Conservation (phyloP, 345 rosid genomes). For the Durio zibethinus region DNA sequence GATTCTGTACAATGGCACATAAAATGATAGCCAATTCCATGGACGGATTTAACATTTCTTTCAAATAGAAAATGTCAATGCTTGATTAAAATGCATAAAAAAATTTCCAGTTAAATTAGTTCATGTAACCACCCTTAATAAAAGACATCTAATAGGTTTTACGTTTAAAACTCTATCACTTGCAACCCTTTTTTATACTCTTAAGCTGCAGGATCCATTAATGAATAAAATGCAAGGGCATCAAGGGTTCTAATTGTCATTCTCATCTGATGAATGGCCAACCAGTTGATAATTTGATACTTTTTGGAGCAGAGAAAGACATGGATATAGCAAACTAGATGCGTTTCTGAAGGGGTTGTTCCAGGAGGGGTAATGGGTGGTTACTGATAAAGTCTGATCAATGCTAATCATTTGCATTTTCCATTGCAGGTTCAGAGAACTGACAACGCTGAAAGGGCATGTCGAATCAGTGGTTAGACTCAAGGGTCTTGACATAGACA, state of each 20-base stretch:
- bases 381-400: not conserved
- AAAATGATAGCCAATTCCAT: no score
- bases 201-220: no score
- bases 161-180: no score
- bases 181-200: no score
- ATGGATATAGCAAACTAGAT: not conserved
- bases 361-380: not conserved
- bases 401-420: not conserved
- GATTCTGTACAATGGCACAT: not conserved
- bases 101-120: not conserved
- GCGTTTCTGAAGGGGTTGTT: not conserved
- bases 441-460: conserved; percentile 50
- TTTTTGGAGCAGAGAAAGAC: not conserved
- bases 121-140: not conserved
- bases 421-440: conserved; percentile 49
- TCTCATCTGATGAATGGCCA: not conserved
- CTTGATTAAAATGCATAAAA: no score
- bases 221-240: not conserved
- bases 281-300: not conserved
- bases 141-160: no score
- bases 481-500: conserved; percentile 58
- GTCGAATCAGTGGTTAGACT: conserved; percentile 50
- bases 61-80: not conserved
- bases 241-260: not conserved
- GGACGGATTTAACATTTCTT: not conserved